Evolutionary conservation across 768 basidiomycete genomes (phyloP).

Genomic region (Flagelloscypha sp.): DNA sequence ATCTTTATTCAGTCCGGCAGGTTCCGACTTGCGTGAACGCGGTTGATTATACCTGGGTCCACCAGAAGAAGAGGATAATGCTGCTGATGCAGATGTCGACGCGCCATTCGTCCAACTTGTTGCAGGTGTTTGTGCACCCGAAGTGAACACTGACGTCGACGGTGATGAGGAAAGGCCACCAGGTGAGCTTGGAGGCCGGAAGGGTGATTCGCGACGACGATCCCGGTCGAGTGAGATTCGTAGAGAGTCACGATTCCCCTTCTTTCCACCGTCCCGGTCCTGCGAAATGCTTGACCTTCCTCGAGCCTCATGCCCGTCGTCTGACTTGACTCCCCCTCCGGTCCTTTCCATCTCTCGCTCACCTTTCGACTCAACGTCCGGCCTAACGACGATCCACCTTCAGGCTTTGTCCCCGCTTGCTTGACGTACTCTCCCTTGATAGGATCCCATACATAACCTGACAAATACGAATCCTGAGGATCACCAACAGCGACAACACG

Average conservation of each 20-base stretch:
- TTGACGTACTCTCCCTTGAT: slow-evolving; percentile 27
- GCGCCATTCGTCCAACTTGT: background rate
- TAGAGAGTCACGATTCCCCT: no score
- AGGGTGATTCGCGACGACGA: no score
- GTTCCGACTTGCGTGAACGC: slow-evolving; percentile 15
- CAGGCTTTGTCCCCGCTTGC: slow-evolving; percentile 21
- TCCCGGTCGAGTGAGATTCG: no score
- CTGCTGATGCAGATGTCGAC: no score
- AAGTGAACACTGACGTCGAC: slow-evolving; percentile 4
- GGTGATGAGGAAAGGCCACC: no score
- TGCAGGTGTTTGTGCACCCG: slow-evolving; percentile 4
- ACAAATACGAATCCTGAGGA: slow-evolving; percentile 28
- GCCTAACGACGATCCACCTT: slow-evolving; percentile 4
- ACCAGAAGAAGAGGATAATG: no score
- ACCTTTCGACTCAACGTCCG: slow-evolving; percentile 12
- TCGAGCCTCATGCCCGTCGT: no score
- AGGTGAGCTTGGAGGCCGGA: no score
- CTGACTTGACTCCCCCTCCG: slow-evolving; percentile 14
- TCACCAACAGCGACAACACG: slow-evolving; percentile 36
- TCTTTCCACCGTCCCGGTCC: no score
- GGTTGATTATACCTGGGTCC: no score
- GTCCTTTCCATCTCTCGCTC: slow-evolving; percentile 11
- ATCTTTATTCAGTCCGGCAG: slow-evolving; percentile 7
- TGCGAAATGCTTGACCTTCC: no score
- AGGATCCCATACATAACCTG: slow-evolving; percentile 6